A percentile compares a stretch with the other conserved stretches of the same genome.
These are phyloP conservation scores for Elymus sibiricus DNA, from an alignment of 176 grass and related monocot genomes.

Conservation along the genomic window DNA sequence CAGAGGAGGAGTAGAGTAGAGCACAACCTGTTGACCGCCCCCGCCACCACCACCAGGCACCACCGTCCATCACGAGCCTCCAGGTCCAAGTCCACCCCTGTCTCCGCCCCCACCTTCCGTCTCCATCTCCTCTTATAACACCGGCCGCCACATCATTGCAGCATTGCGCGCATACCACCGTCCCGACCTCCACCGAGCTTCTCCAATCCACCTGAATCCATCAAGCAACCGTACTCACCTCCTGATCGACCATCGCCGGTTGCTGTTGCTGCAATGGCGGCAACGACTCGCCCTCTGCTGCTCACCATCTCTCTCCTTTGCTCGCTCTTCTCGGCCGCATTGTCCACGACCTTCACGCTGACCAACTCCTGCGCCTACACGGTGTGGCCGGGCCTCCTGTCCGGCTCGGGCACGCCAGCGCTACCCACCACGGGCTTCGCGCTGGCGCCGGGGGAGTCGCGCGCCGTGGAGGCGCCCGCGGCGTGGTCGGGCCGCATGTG, in stretches of 20 bases:
- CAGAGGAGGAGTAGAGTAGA: neutral
- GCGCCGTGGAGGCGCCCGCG: conserved; percentile 28
- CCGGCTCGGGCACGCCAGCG: conserved; percentile 43
- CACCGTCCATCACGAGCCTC: conserved; percentile 26
- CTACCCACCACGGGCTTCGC: conserved; percentile 54
- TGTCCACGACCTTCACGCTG: conserved; percentile 54
- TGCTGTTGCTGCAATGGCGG: neutral
- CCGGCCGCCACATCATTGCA: neutral
- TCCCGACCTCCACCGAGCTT: neutral
- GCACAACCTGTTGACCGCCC: neutral
- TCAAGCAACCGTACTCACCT: too few species aligned
- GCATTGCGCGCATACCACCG: neutral
- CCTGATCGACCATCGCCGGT: neutral
- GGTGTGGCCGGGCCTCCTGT: conserved; percentile 65
- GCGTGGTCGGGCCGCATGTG: conserved; percentile 67
- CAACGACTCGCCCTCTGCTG: neutral
- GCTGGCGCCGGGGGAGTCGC: conserved; percentile 48
- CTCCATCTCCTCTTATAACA: neutral
- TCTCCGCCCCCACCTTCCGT: neutral
- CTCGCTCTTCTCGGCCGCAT: neutral
- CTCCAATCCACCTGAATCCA: too few species aligned
- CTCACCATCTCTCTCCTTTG: neutral
- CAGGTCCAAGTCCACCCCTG: neutral
- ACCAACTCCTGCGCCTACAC: conserved; percentile 63
- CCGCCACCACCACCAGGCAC: neutral